Conservation (phyloP, 345 rosid genomes). For the Bruguiera parviflora region DNA sequence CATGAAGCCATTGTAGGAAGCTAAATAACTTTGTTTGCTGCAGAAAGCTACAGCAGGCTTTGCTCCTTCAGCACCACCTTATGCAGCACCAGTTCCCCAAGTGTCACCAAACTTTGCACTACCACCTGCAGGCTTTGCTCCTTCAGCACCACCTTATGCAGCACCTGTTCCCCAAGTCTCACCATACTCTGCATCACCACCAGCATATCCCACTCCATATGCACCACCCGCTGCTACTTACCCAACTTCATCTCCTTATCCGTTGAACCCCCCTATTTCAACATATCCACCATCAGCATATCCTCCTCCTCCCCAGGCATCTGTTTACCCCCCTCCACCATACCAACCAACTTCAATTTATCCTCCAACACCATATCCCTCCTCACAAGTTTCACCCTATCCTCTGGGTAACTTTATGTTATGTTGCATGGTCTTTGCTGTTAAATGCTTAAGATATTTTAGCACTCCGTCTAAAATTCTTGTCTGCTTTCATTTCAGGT, state of each 20-base stretch:
- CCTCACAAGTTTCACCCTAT: slow-evolving; percentile 45
- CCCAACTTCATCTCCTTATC: slow-evolving; percentile 27
- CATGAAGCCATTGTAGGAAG: background rate
- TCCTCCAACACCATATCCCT: slow-evolving; percentile 27
- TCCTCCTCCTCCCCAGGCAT: slow-evolving; percentile 13
- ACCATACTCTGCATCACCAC: slow-evolving; percentile 31
- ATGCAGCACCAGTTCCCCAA: slow-evolving; percentile 12
- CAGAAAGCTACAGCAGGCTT: slow-evolving; percentile 43
- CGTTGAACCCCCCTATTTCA: slow-evolving; percentile 20
- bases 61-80: slow-evolving; percentile 47
- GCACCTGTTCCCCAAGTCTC: slow-evolving; percentile 32
- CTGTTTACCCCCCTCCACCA: slow-evolving; percentile 21
- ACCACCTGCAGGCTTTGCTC: slow-evolving; percentile 15
- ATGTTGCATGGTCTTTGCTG: background rate
- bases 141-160: slow-evolving; percentile 45
- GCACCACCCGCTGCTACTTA: slow-evolving; percentile 15
- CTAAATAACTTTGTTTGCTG: slow-evolving; percentile 12
- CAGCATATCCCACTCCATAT: slow-evolving; percentile 24
- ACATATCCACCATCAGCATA: slow-evolving; percentile 38
- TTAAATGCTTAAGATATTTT: background rate
- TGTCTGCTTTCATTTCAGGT: slow-evolving; percentile 31
- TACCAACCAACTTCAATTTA: slow-evolving; percentile 25
- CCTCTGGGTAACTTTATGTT: slow-evolving; percentile 43
- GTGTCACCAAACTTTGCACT: slow-evolving; percentile 4
- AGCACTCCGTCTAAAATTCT: background rate